Evolutionary conservation across 2,329 filamentous ascomycete species (phyloP), one percentile per base, ranked within the genome.

Genomic region (Diaporthe caulivora): DNA sequence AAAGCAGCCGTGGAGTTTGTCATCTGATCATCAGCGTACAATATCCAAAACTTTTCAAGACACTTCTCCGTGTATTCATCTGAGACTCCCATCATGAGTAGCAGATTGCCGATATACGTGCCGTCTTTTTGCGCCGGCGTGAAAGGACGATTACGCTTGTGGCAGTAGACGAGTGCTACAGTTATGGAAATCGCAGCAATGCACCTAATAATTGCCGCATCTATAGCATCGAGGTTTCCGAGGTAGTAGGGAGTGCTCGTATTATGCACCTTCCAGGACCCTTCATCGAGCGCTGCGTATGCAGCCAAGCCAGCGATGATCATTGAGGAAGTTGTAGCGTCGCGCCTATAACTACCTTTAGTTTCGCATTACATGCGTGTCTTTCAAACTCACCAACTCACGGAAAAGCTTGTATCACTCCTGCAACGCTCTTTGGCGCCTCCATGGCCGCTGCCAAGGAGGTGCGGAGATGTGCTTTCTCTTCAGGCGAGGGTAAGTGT

Each of bases 11-110:
- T 89, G 1, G 87, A 87, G 76, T 87, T 86, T 75, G 89, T 89
- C 78, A 91, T 87, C 74, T 89, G 89, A 77, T 91, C 88, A 76
- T 91, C 89, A 2, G 87, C 86, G 75, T 89, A 87, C 26, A 90
- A 83, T 70, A 89, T 86, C 77, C 88, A 88, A 4, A 90, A 82
- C 7, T 84, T 83, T 69, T 90, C 86, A n/a, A 90, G 80, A 24
- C 84, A 84, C 75, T 83, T 84, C 64, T 86, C 86, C 24, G 85
- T 85, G 18, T 79, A 76, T 1, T 82, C 82, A 9, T 86, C 86
- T 2, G 88, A 82, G 70, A 88, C 79, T 72, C 89, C 87, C 65
- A 89, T 85, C 79, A 90, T 84, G 58, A 85, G 85, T 15, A 91
- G 81, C 71, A 90, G 83, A 77, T 90, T 91, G 71, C 87, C 87